Conservation (phyloP, 2,329 filamentous ascomycete species). For the Aspergillus sp. region DNA sequence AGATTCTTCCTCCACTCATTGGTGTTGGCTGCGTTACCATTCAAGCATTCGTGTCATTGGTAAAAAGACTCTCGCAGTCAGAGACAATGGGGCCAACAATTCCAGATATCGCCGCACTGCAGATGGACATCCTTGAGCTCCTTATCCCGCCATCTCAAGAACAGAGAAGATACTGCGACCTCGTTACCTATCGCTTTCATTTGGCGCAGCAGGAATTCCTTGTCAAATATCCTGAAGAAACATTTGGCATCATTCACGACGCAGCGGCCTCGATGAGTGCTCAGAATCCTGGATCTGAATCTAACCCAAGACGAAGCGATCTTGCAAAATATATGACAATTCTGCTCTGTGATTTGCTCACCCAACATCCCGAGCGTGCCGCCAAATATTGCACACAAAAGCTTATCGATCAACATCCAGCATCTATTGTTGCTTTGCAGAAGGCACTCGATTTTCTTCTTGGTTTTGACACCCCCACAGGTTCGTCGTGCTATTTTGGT, state of each 20-base stretch:
- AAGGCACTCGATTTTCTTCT: conserved; percentile 30
- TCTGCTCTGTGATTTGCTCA: conserved; percentile 29
- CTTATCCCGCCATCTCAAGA: conserved; percentile 15
- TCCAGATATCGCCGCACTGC: conserved; percentile 21
- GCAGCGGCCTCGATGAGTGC: conserved; percentile 18
- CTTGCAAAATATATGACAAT: conserved; percentile 19
- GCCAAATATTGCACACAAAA: conserved; percentile 24
- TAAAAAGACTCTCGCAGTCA: conserved; percentile 25
- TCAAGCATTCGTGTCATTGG: conserved; percentile 32
- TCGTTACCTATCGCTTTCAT: conserved; percentile 38
- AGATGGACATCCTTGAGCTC: conserved; percentile 29
- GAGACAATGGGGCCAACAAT: conserved; percentile 16
- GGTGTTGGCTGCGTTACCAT: conserved; percentile 43
- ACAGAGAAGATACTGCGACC: conserved; percentile 17
- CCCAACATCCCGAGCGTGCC: conserved; percentile 25
- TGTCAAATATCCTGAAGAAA: conserved; percentile 26
- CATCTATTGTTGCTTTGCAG: conserved; percentile 21
- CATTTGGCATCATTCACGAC: conserved; percentile 29
- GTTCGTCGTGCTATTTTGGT: conserved; percentile 4
- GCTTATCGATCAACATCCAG: conserved; percentile 21
- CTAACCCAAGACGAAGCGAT: conserved; percentile 6
- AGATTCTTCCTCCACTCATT: conserved; percentile 36
- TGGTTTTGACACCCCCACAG: conserved; percentile 17
- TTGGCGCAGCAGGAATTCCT: conserved; percentile 37
- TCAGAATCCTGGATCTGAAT: conserved; percentile 1